Evolutionary conservation across 768 basidiomycete species (phyloP).

Genomic region (Hygrocybe coccinea): DNA sequence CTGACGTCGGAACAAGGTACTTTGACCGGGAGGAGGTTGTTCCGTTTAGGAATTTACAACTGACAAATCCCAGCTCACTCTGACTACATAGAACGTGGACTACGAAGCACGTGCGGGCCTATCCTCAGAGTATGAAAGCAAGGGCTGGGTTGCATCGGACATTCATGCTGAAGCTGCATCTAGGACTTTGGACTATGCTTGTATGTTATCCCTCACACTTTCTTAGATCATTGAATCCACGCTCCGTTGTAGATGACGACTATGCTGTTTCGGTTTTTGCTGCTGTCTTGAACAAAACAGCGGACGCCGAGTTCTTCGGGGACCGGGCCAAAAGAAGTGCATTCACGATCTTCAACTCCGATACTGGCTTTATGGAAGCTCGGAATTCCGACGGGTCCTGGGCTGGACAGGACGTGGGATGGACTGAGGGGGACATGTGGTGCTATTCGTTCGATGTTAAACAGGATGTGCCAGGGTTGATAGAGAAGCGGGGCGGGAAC

Average conservation of each 20-base stretch:
- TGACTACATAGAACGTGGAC: constrained; percentile 50
- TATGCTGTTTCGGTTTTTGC: constrained; percentile 67
- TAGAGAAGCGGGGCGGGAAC: constrained; percentile 62
- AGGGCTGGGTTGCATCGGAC: constrained; percentile 77
- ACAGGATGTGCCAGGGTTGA: constrained; percentile 61
- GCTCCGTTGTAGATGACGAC: constrained; percentile 57
- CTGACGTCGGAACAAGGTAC: constrained; percentile 40
- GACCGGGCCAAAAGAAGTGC: constrained; percentile 53
- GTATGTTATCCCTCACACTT: constrained; percentile 34
- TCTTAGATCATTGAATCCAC: background rate
- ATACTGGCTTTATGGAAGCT: constrained; percentile 80
- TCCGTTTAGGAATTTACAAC: background rate
- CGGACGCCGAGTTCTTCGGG: constrained; percentile 44
- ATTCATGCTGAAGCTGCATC: constrained; percentile 76
- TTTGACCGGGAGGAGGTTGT: constrained; percentile 66
- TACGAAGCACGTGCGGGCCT: constrained; percentile 81
- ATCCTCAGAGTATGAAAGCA: constrained; percentile 57
- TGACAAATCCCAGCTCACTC: background rate
- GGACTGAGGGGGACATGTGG: constrained; percentile 72
- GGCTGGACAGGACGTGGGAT: constrained; percentile 68
- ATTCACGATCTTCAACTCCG: constrained; percentile 61
- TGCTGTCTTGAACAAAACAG: constrained; percentile 43
- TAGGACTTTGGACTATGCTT: constrained; percentile 74
- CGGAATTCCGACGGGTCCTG: constrained; percentile 61
- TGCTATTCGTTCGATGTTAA: constrained; percentile 77